These are phyloP conservation scores for Chlorella sorokiniana DNA, from an alignment of 139 green algal genomes.

Conservation along the genomic window DNA sequence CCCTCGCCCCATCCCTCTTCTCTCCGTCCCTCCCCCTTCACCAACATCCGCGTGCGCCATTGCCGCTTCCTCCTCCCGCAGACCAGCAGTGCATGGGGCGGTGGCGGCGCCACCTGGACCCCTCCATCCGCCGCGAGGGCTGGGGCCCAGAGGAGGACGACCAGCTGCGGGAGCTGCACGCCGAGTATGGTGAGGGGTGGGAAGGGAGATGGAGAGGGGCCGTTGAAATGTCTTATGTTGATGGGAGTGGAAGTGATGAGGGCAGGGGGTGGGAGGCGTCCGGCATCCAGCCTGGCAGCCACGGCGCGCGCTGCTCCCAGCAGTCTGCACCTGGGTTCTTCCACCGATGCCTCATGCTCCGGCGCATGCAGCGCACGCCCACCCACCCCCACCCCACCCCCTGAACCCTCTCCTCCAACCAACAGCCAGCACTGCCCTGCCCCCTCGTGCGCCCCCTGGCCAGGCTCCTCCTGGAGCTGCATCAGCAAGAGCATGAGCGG, in stretches of 20 bases:
- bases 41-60: background rate
- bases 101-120: slow-evolving; percentile 85
- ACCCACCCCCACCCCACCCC: no score
- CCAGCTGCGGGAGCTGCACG: slow-evolving; percentile 55
- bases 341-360: no score
- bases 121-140: slow-evolving; percentile 61
- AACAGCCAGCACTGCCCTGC: background rate
- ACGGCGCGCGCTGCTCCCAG: no score
- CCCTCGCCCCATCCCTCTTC: background rate
- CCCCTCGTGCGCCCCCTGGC: background rate
- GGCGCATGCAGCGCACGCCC: no score
- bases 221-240: no score
- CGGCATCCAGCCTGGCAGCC: no score
- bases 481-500: slow-evolving; percentile 66
- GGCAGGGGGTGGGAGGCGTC: no score
- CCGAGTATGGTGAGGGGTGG: slow-evolving; percentile 43
- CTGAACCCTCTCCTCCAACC: no score
- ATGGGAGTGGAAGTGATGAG: no score
- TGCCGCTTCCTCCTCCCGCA: slow-evolving; percentile 52
- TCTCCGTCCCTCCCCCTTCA: background rate
- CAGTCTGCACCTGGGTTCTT: no score
- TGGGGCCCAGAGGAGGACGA: slow-evolving; percentile 73
- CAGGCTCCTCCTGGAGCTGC: slow-evolving; percentile 59
- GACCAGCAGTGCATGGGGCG: slow-evolving; percentile 94
- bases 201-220: background rate